A percentile compares a stretch with the other conserved stretches of the same genome.
Evolutionary conservation across 2,329 filamentous ascomycete species (phyloP).

Genomic region (Fusarium longipes): DNA sequence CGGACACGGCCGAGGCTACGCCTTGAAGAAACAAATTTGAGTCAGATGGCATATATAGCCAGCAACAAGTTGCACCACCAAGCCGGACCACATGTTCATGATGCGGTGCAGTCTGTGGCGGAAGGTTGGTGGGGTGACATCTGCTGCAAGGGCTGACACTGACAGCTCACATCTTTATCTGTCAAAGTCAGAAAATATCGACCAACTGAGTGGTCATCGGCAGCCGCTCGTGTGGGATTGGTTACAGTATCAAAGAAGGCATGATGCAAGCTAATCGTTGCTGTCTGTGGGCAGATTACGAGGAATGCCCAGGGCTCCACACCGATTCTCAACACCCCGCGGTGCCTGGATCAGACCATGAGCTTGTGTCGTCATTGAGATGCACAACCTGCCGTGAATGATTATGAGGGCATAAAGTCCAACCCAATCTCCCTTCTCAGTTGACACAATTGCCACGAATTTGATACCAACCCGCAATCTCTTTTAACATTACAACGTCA

Average conservation of each 20-base stretch:
- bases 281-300: slow-evolving; percentile 35
- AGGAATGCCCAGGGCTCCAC: slow-evolving; percentile 28
- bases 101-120: slow-evolving; percentile 25
- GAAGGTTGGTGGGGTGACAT: slow-evolving; percentile 41
- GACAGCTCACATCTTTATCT: slow-evolving; percentile 28
- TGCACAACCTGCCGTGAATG: slow-evolving; percentile 19
- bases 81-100: slow-evolving; percentile 41
- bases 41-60: slow-evolving; percentile 16
- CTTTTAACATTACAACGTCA: slow-evolving; percentile 2
- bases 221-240: slow-evolving; percentile 25
- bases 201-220: slow-evolving; percentile 20
- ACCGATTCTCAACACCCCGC: slow-evolving; percentile 39
- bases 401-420: slow-evolving; percentile 33
- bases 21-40: slow-evolving; percentile 33
- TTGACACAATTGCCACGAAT: background rate
- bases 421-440: slow-evolving; percentile 27
- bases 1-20: slow-evolving; percentile 43
- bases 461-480: slow-evolving; percentile 14
- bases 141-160: slow-evolving; percentile 24
- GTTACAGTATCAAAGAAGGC: slow-evolving; percentile 15
- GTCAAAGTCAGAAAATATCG: slow-evolving; percentile 20
- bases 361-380: slow-evolving; percentile 46
- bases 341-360: slow-evolving; percentile 46
- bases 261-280: slow-evolving; percentile 18
- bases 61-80: slow-evolving; percentile 36